Evolutionary conservation across 192 early-diverging fungal species (phyloP).

Genomic region (Mortierella alpina): DNA sequence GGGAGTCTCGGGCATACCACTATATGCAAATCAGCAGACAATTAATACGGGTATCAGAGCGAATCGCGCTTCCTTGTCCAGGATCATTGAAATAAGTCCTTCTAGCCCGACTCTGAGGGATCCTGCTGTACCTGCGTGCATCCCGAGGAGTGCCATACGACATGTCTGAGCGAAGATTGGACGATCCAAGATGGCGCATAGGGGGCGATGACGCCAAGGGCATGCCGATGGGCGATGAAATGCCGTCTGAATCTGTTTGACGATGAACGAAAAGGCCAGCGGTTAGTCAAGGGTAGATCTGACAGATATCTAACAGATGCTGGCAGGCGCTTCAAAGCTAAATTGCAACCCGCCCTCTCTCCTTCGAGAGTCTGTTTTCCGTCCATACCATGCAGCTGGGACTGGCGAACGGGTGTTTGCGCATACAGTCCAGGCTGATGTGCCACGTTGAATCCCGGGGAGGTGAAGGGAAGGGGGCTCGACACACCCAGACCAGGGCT

Average conservation of each 20-base stretch:
- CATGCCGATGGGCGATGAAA: slow-evolving; percentile 43
- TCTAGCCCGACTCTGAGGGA: not conserved
- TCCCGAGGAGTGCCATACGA: slow-evolving; percentile 38
- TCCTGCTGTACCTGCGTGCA: slow-evolving; percentile 16
- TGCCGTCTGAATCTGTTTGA: slow-evolving; percentile 23
- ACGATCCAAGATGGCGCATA: slow-evolving; percentile 31
- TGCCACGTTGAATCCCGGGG: slow-evolving; percentile 36
- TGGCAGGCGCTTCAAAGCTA: not conserved
- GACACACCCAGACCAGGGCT: slow-evolving; percentile 27
- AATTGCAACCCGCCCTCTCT: no score
- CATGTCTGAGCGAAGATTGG: slow-evolving; percentile 42
- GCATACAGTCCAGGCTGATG: slow-evolving; percentile 40
- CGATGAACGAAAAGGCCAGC: not conserved
- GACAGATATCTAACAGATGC: not conserved
- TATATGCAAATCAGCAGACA: not conserved
- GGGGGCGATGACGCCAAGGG: slow-evolving; percentile 39
- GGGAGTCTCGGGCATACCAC: slow-evolving; percentile 29
- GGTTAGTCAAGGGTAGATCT: not conserved
- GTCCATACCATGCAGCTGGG: slow-evolving; percentile 1
- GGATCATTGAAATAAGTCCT: not conserved
- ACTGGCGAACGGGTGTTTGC: slow-evolving; percentile 16
- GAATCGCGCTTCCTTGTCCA: no score
- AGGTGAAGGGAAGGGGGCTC: slow-evolving; percentile 39
- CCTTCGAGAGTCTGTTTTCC: no score
- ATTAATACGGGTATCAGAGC: not conserved